A percentile compares a stretch with the other conserved stretches of the same genome.
These are phyloP conservation scores for Exophiala sp. DNA, from an alignment of 2,329 filamentous ascomycete species.

Conservation along the genomic window DNA sequence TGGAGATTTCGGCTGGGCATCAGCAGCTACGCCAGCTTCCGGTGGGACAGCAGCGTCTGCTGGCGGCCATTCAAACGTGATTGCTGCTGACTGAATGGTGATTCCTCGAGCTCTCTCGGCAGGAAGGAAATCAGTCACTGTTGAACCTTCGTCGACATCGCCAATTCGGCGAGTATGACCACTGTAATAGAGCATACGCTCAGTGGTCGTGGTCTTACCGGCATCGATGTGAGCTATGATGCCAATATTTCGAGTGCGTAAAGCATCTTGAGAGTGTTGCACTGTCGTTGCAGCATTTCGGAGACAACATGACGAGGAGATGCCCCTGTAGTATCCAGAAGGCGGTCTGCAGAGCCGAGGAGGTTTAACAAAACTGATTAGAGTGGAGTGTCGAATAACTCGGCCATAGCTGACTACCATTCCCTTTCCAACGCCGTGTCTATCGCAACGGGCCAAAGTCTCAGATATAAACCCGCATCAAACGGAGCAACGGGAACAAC, in stretches of 20 bases:
- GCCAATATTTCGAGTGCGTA: conserved; percentile 85
- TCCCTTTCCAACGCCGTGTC: conserved; percentile 3
- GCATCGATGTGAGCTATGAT: conserved; percentile 99
- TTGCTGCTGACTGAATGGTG: conserved; percentile 95
- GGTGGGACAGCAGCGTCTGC: conserved; percentile 32
- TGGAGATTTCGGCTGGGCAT: conserved; percentile 47
- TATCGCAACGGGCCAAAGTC: not conserved
- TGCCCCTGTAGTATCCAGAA: not conserved
- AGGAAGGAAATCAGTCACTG: conserved; percentile 93
- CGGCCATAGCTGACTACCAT: conserved; percentile 21
- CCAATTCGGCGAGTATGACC: conserved; percentile 84
- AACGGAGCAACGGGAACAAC: no score
- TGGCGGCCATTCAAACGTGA: conserved; percentile 90
- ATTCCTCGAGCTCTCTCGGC: conserved; percentile 89
- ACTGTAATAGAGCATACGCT: conserved; percentile 98
- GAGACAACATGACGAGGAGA: conserved; percentile 11
- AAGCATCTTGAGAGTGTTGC: conserved; percentile 36
- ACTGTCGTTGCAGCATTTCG: not conserved
- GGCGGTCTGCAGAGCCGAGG: not conserved
- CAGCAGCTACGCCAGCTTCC: conserved; percentile 6
- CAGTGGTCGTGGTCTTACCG: conserved; percentile 96
- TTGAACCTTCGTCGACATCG: conserved; percentile 94
- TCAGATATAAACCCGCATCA: no score
- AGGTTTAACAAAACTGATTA: conserved; percentile 8
- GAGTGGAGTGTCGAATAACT: conserved; percentile 16